These are phyloP conservation scores for Aphanoascus verrucosus DNA, from an alignment of 2,329 filamentous ascomycete genomes.

Conservation along the genomic window DNA sequence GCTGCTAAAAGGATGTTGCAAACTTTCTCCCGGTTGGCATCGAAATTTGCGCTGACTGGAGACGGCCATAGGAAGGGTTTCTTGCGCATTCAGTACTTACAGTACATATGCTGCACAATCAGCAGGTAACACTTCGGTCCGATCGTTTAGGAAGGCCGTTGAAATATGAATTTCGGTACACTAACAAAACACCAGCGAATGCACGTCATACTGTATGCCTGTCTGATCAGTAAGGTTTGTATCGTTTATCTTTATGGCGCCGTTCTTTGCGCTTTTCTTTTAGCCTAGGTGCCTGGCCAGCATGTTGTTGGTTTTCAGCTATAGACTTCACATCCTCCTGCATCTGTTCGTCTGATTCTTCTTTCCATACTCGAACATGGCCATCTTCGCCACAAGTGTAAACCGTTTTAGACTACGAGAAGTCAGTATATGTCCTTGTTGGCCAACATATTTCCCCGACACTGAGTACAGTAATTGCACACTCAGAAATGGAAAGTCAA, in stretches of 20 bases:
- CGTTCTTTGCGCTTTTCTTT: constrained; percentile 22
- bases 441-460: not conserved
- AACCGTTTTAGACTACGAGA: constrained; percentile 29
- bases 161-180: not conserved
- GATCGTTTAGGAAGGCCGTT: too few relatives aligned
- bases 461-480: not conserved
- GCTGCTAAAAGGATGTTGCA: not conserved
- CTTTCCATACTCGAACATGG: constrained; percentile 31
- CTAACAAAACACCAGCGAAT: not conserved
- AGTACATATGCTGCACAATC: too few relatives aligned
- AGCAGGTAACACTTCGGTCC: too few relatives aligned
- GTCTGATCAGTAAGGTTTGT: constrained; percentile 28
- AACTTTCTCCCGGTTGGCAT: not conserved
- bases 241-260: constrained; percentile 27
- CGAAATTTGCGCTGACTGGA: not conserved
- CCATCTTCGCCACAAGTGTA: constrained; percentile 40
- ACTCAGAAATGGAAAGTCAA: not conserved
- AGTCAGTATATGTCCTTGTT: not conserved
- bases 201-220: not conserved
- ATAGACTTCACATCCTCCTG: constrained; percentile 11
- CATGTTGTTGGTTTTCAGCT: constrained; percentile 3
- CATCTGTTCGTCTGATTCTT: constrained; percentile 10
- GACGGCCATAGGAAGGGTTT: not conserved
- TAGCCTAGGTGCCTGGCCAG: constrained; percentile 18
- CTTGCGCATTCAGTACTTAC: not conserved